Evolutionary conservation across 352 stramenopile species (phyloP).

Genomic region (Blastocystis sp.): DNA sequence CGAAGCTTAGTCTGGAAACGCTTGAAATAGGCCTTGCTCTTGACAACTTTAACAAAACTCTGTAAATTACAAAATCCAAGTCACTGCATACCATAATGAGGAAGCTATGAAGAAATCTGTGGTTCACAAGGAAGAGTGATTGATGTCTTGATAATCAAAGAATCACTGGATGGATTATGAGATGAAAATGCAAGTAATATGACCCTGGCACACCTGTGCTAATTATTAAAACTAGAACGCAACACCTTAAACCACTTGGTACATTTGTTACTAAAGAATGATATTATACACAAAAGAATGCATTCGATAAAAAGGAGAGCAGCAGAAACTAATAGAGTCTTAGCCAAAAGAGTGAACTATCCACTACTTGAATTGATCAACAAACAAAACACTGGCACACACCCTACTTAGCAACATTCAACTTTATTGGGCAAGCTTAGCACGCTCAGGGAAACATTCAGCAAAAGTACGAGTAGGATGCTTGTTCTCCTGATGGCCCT

Average conservation of each 20-base stretch:
- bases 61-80: slow-evolving; percentile 66
- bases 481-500: slow-evolving; percentile 62
- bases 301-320: no score
- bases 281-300: no score
- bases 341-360: no score
- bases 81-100: not conserved
- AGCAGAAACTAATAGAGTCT: no score
- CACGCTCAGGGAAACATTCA: slow-evolving; percentile 66
- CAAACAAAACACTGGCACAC: not conserved
- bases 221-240: not conserved
- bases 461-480: slow-evolving; percentile 61
- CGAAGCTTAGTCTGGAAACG: slow-evolving; percentile 84
- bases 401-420: not conserved
- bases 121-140: not conserved
- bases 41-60: slow-evolving; percentile 95
- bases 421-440: slow-evolving; percentile 4
- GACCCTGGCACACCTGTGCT: not conserved
- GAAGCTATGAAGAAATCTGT: not conserved
- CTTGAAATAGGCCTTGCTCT: slow-evolving; percentile 99
- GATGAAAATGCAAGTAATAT: not conserved
- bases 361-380: not conserved
- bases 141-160: not conserved
- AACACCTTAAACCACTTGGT: not conserved
- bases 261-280: no score
- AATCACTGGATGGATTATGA: not conserved